Percentiles rank a stretch among this genome's conserved stretches.
Conservation (phyloP, 495 filamentous ascomycete species). For the Penicillium verhagenii region DNA sequence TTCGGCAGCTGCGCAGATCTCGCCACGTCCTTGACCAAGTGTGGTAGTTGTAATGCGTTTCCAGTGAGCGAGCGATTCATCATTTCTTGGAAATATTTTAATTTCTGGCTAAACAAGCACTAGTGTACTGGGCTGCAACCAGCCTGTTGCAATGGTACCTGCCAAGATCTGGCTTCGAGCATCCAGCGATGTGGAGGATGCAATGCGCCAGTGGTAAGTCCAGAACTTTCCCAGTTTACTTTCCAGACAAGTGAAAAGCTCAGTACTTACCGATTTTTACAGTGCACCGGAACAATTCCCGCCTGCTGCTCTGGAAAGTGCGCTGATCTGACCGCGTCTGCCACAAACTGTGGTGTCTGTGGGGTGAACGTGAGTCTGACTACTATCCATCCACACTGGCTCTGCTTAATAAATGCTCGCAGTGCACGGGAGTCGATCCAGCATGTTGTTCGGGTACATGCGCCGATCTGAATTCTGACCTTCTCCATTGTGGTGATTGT, state of each 20-base stretch:
- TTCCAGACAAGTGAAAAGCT: not conserved
- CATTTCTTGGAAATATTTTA: too few relatives aligned
- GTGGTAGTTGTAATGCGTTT: constrained; percentile 10
- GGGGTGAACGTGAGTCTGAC: constrained; percentile 2
- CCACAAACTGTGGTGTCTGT: constrained; percentile 15
- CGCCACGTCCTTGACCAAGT: constrained; percentile 1
- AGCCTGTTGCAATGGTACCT: constrained; percentile 17
- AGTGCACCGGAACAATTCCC: constrained; percentile 15
- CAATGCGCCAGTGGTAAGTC: constrained; percentile 3
- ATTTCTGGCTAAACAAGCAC: not conserved
- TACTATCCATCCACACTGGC: too few relatives aligned
- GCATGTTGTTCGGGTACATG: constrained; percentile 17
- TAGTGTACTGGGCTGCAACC: constrained; percentile 5
- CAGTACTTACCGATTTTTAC: not conserved
- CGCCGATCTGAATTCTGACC: constrained; percentile 4
- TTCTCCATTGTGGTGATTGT: constrained; percentile 13
- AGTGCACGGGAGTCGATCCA: constrained; percentile 14
- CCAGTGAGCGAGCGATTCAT: constrained; percentile 11
- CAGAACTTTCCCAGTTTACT: not conserved
- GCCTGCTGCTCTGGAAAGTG: constrained; percentile 16
- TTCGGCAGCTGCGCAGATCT: constrained; percentile 16
- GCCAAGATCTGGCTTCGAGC: constrained; percentile 4
- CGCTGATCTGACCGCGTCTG: constrained; percentile 10
- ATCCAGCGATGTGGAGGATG: constrained; percentile 14
- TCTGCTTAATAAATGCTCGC: not conserved